Evolutionary conservation across 257 asterid genomes (phyloP), one percentile per base, ranked within the genome.

Genomic region (Apocynum venetum): DNA sequence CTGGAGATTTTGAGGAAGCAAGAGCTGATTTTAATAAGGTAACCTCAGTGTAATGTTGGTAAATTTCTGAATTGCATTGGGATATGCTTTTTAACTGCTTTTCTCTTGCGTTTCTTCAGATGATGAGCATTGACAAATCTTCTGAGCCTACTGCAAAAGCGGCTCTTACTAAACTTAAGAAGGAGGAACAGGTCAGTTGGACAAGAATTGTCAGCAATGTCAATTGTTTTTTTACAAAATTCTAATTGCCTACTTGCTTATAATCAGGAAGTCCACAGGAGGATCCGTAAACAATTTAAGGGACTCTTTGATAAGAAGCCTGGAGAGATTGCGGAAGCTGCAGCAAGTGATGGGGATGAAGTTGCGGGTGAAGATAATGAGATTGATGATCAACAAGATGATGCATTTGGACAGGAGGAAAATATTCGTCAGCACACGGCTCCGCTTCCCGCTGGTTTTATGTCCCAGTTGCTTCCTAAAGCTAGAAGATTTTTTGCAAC

Each of bases 261-360:
- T 38, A 14, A 81, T 77, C 92, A 95, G 98, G 99, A 93, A 78
- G 78, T 86, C 25, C 90, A 91, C 15, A 83, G 80, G 79, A 88
- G 80, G 70, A 97, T 94, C 40, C 93, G 93, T 8, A 79, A 80
- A 72, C 99, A 96, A 71, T 96, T 91, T 59, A 91, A 93, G 85
- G 99, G 99, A 74, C 76, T 96, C 71, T 96, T 93, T 48, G 97
- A 96, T 90, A 96, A 96, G 92, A 96, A 88, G 78, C 99, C 99
- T 40, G 99, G 99, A 43, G 97, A 91, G 78, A 96, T 96, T 51
- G 77, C 97, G 0, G 99, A 87, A 77, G 92, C 83, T 56, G 90
- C 84, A 63, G 83, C 70, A 47, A 60, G 36, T 20, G 91, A 87
- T 53, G n/a, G 7, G 46, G 89, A 85, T 68, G 84, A 73, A 41